Conservation (phyloP, 495 filamentous ascomycete species). For the Glarea lozoyensis region DNA sequence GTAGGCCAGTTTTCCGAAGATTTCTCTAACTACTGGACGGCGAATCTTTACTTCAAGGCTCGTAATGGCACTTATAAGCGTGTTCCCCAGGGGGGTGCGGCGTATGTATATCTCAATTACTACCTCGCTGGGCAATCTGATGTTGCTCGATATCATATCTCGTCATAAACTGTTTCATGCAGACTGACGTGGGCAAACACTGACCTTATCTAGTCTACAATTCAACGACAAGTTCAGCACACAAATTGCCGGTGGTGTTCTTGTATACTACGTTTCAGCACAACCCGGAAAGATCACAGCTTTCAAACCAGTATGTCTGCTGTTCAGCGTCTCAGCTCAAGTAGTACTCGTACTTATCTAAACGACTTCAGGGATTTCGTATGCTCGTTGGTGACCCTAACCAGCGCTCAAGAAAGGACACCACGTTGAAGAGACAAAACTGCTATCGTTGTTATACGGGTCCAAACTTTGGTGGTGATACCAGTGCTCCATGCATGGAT, state of each 20-base stretch:
- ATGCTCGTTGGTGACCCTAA: constrained; percentile 35
- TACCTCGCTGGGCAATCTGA: too few species aligned
- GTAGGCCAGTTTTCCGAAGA: too few species aligned
- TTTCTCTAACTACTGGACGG: constrained; percentile 64
- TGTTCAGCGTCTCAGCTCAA: too few species aligned
- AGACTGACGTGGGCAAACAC: background rate
- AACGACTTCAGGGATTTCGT: constrained; percentile 28
- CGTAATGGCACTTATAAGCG: constrained; percentile 55
- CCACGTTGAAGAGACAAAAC: constrained; percentile 19
- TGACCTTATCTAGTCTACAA: constrained; percentile 20
- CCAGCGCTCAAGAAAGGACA: background rate
- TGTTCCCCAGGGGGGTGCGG: constrained; percentile 50
- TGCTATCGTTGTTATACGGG: constrained; percentile 42
- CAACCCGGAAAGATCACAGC: constrained; percentile 42
- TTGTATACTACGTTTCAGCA: constrained; percentile 46
- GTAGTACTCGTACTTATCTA: too few species aligned
- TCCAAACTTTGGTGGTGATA: constrained; percentile 38
- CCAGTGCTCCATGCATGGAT: constrained; percentile 33
- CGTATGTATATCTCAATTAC: constrained; percentile 33
- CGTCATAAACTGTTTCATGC: background rate
- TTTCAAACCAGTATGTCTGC: constrained; percentile 37
- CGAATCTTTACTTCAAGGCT: constrained; percentile 51
- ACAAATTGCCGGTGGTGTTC: constrained; percentile 37
- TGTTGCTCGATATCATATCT: background rate
- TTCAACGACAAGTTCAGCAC: constrained; percentile 40